A percentile compares a stretch with the other conserved stretches of the same genome.
phyloP scores from a whole-genome alignment of 495 filamentous ascomycete genomes.

The Penicillium chermesinum region DNA sequence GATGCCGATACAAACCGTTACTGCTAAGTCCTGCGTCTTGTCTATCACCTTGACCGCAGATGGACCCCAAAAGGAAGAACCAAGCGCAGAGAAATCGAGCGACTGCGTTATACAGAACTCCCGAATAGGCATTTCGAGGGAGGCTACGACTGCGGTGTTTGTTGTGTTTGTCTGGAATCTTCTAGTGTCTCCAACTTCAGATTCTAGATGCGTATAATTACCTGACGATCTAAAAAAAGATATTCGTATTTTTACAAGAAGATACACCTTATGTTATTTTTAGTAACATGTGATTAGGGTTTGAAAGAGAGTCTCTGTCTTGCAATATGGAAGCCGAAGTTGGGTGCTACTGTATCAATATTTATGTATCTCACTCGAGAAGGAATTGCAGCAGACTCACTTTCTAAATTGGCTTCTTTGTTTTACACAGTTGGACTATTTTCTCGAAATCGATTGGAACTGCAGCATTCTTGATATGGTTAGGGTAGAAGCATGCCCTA shows the following conservation, averaged over 20 bases:
- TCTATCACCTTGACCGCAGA: neutral
- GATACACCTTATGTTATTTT: neutral
- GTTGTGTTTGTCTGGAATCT: neutral
- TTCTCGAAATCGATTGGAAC: no score
- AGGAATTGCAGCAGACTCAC: no score
- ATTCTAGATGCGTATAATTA: neutral
- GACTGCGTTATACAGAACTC: neutral
- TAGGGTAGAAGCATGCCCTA: no score
- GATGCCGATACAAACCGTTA: neutral
- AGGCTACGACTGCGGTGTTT: neutral
- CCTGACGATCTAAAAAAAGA: neutral
- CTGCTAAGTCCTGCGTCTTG: neutral
- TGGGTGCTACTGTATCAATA: neutral
- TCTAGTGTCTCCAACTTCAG: neutral
- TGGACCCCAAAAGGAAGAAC: neutral
- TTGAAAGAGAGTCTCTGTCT: neutral
- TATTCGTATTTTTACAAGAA: neutral
- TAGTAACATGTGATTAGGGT: neutral
- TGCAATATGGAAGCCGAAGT: neutral
- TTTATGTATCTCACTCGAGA: no score
- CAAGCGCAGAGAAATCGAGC: neutral
- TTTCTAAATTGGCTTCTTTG: no score
- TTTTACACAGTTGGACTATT: no score
- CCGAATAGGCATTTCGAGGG: neutral
- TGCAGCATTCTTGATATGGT: no score